Conservation (phyloP, 805 yeast species). For the Monosporozyma unispora region DNA sequence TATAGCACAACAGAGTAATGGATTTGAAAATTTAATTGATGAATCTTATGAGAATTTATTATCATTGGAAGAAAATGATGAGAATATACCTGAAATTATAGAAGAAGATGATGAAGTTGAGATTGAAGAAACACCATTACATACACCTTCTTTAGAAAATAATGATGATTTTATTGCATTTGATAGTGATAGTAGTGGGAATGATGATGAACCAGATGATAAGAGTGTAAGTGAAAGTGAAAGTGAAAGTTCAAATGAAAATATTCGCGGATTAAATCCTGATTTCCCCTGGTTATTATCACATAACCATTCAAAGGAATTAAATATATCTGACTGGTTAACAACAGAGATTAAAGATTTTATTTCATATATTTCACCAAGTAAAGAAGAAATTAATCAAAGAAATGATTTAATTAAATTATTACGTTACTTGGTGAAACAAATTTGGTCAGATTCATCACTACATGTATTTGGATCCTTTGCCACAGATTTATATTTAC, state of each 20-base stretch:
- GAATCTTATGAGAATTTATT: slow-evolving; percentile 7
- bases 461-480: slow-evolving; percentile 87
- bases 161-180: slow-evolving; percentile 38
- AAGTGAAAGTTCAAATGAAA: slow-evolving; percentile 2
- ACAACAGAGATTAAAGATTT: slow-evolving; percentile 80
- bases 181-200: slow-evolving; percentile 24
- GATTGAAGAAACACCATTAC: not conserved
- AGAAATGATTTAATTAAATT: slow-evolving; percentile 61
- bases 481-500: slow-evolving; percentile 90
- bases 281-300: slow-evolving; percentile 67
- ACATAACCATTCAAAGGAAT: slow-evolving; percentile 66
- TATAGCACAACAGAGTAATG: slow-evolving; percentile 16
- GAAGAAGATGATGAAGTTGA: not conserved
- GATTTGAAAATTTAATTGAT: slow-evolving; percentile 20
- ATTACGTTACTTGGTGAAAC: slow-evolving; percentile 43
- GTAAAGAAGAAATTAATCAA: slow-evolving; percentile 55
- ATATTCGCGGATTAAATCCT: slow-evolving; percentile 4
- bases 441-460: slow-evolving; percentile 70
- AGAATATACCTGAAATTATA: not conserved
- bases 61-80: no score
- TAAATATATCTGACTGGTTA: slow-evolving; percentile 78
- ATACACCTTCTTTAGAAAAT: slow-evolving; percentile 1
- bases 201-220: slow-evolving; percentile 11
- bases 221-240: slow-evolving; percentile 6
- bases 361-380: slow-evolving; percentile 78